A percentile compares a stretch with the other conserved stretches of the same genome.
Evolutionary conservation across 345 rosid genomes (phyloP).

Genomic region (Eucalyptus paniculata): DNA sequence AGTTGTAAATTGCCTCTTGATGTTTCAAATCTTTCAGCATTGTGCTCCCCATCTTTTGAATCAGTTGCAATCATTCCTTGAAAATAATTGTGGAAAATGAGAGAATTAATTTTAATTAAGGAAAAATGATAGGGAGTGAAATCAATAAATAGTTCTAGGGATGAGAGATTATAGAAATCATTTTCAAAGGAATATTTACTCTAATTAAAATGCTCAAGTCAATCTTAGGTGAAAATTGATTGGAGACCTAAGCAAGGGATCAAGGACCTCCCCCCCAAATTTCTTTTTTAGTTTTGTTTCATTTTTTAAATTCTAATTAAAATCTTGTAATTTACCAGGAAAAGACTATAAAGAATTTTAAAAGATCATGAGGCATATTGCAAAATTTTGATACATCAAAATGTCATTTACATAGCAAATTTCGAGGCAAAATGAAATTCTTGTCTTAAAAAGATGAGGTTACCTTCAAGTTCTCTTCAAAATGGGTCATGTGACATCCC

Average conservation of each 20-base stretch:
- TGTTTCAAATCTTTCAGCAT: background rate
- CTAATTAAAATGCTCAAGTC: background rate
- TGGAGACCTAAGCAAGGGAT: too few species aligned
- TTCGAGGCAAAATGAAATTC: background rate
- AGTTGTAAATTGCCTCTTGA: background rate
- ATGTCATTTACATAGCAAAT: too few species aligned
- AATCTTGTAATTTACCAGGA: background rate
- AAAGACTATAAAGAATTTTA: background rate
- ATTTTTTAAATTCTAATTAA: background rate
- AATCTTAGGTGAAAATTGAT: background rate
- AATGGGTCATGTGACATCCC: background rate
- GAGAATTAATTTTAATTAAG: background rate
- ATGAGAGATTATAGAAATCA: background rate
- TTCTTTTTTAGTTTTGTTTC: too few species aligned
- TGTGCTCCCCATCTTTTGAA: background rate
- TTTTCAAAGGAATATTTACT: background rate
- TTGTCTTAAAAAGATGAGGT: fast-evolving
- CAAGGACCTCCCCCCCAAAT: too few species aligned
- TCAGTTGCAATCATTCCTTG: background rate
- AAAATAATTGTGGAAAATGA: background rate
- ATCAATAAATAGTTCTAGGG: background rate
- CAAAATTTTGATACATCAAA: too few species aligned
- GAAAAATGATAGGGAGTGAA: background rate
- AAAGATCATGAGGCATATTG: background rate
- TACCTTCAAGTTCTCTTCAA: background rate